phyloP scores from a whole-genome alignment of 768 basidiomycete genomes.

The Mycena polygramma region DNA sequence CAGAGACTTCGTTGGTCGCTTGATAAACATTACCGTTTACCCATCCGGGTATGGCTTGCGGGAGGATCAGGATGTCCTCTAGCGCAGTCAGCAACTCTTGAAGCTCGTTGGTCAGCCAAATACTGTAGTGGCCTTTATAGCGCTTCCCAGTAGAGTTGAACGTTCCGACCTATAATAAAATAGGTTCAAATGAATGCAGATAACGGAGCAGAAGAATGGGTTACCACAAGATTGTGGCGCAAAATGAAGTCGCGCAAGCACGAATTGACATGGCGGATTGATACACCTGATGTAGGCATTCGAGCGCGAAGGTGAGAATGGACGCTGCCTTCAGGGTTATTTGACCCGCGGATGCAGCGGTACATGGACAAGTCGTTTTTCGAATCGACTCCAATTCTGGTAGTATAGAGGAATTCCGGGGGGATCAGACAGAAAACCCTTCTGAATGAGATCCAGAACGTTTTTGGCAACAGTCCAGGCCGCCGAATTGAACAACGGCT shows the following conservation, averaged over 20 bases:
- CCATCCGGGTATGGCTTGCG: conserved; percentile 6
- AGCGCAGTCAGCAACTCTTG: neutral
- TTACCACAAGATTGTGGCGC: conserved; percentile 10
- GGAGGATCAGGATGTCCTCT: neutral
- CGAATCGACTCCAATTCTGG: too few species aligned
- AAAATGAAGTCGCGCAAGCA: neutral
- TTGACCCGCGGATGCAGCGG: conserved; percentile 1
- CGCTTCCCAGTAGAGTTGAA: conserved; percentile 11
- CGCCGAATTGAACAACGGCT: too few species aligned
- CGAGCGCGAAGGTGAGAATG: neutral
- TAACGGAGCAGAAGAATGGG: too few species aligned
- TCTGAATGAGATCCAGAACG: too few species aligned
- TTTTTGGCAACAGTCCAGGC: too few species aligned
- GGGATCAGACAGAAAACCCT: too few species aligned
- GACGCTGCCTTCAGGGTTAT: conserved; percentile 13
- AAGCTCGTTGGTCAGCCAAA: neutral
- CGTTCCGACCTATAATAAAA: too few species aligned
- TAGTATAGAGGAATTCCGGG: neutral
- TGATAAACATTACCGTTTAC: conserved; percentile 7
- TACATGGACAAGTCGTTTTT: neutral
- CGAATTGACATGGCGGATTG: conserved; percentile 13
- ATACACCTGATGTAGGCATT: conserved; percentile 27
- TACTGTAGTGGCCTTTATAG: conserved; percentile 21
- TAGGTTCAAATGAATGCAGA: too few species aligned
- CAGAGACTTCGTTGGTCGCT: neutral